Evolutionary conservation across 495 filamentous ascomycete genomes (phyloP), one percentile per base, ranked within the genome.

Genomic region (Jackrogersella minutella): DNA sequence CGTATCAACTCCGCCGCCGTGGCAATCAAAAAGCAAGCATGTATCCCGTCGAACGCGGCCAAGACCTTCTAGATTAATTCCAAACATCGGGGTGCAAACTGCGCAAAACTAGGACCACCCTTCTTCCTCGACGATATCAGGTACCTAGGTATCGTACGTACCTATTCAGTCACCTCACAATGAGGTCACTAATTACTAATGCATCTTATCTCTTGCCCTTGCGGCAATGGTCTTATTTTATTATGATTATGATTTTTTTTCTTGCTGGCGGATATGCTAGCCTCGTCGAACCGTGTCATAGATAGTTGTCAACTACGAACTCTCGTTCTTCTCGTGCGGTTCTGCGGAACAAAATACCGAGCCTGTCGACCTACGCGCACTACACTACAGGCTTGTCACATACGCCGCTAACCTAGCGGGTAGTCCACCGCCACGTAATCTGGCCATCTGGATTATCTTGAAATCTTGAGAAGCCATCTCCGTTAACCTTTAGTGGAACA

Each of bases 401-500:
- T 24, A 5, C 46, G 16, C 36, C 28, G 51, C 34, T 33, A 14
- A 17, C 5, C 14, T 57, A n/a, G 21, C 11, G 33, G 43, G 26
- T 43, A 14, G 36, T 46, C 16, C 28, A 46, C 28, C 36, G 61
- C 30, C n/a, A n/a, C n/a, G 41, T 57, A 14, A 36, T 57, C 40
- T 19, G 13, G 17, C 36, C 43, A 24, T 16, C 19, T 44, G 33
- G 31, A 14, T 13, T 51, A 34, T 17, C 14, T 30, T 24, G 21
- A 30, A 21, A n/a, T 56, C 19, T 55, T 53, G 47, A 31, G 33
- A 5, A 31, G 11, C 17, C 17, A 7, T 43, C 22, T 40, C 49
- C 39, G 13, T 9, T 55, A 50, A 30, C 37, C 21, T 37, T 64
- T 47, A 74, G 39, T 74, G 72, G 40, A 74, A 74, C 51, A 73